Evolutionary conservation across 2,329 filamentous ascomycete genomes (phyloP), one percentile per base, ranked within the genome.

Genomic region (Fusarium keratoplasticum): DNA sequence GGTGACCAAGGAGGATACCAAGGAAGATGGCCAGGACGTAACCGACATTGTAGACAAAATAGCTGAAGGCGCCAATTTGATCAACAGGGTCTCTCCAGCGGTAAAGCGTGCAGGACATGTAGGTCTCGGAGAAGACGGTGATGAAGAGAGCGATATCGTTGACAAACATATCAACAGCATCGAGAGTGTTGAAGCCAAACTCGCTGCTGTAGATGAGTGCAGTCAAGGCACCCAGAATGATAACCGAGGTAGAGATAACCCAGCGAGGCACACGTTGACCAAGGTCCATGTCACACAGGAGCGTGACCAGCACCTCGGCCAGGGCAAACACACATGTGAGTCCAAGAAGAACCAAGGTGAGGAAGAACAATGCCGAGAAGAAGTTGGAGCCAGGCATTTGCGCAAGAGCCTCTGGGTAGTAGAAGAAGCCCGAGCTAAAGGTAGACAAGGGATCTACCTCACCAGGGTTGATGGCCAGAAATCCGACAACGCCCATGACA

Each of bases 311-410:
- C 2, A 68, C 63, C 9, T 75, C 72, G 0, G 66, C n/a, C 0
- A 75, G 40, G 0, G 72, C 72, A 57, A 75, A 75, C 0, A 69
- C 72, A 4, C 62, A 89, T 31, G 84, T 87, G 52, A 89, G 86
- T 0, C 88, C 88, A 0, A 90, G 84, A 0, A 89, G 84, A 1
- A 87, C 83, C 4, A 90, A 74, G 0, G 88, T 89, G 20, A 89
- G 83, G 73, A 90, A 89, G 11, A 89, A 82, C 0, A 89, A 79
- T 0, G 87, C 80, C 0, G 87, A 87, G 85, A 87, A 90, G 66
- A 87, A 88, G 64, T 89, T 89, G 2, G 88, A 81, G 0, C 85
- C 87, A 0, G 87, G 88, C 87, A 90, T 89, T 61, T 89, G 82
- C 0, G 86, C 77, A 1, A 90, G 83, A 1, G 88, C 88, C 44